Base-by-base conservation (phyloP, 192 early-diverging fungal genomes). In the Coemansia sp. region DNA sequence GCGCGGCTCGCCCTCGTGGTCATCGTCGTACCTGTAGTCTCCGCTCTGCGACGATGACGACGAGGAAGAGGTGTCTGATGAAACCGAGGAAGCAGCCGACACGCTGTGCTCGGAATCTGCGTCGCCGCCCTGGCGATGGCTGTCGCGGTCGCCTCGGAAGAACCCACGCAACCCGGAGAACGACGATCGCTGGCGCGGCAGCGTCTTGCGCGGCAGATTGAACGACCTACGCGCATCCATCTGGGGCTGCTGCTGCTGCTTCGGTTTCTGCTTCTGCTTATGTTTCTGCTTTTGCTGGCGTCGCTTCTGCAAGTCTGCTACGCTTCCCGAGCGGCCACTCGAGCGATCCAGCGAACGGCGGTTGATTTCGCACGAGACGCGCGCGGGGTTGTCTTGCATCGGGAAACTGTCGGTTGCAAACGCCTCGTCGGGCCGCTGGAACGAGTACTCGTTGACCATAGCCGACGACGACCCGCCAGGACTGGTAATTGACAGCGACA, bases 381-480 rank as follows among this genome's bases (percentile, higher is more conserved):
- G 61, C 2, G 64, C 38, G 4, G 67, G 73, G 58, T 81, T 76
- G 50, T 76, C 71, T n/a, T 76, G 69, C 79, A 81, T 81, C 13
- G 79, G 79, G 49, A 73, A 64, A 10, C 10, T 69, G 57, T 81
- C 71, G 3, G 52, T 69, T 9, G 71, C 74, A 67, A 81, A 81
- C 13, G 79, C 79, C 41, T 76, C 63, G 58, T 81, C 79, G 19
- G 79, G 79, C 12, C 79, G 64, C 61, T 67, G 68, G 74, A 81
- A 81, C 56, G 61, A 69, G 50, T 76, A 80, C 21, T 80, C 77
- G 48, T 50, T 64, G 18, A 43, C 56, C n/a, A 50, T 18, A 5
- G 58, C 48, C 3, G 61, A 15, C 23, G 49, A 41, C 2, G 70
- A 57, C 26, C 39, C 4, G 26, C 12, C 41, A 11, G 52, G 67